These are phyloP conservation scores for Mariannaea elegans DNA, from an alignment of 2,329 filamentous ascomycete species.

Conservation along the genomic window DNA sequence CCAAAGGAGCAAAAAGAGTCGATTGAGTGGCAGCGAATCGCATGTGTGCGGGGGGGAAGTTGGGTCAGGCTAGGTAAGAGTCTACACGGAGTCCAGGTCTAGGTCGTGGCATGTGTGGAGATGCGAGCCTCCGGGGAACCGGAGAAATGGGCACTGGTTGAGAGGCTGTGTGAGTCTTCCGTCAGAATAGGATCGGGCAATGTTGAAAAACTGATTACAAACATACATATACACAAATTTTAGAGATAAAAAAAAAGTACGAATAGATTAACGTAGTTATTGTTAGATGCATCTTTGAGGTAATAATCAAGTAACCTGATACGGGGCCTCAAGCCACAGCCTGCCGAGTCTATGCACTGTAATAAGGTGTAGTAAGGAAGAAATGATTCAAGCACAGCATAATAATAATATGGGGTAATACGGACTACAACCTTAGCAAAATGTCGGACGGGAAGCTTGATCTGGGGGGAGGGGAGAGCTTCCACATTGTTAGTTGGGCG, in stretches of 20 bases:
- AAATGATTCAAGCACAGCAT: background rate
- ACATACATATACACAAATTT: too few relatives aligned
- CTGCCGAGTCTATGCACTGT: too few relatives aligned
- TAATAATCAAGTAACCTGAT: too few relatives aligned
- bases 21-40: background rate
- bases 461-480: background rate
- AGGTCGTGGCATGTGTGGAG: slow-evolving; percentile 11
- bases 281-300: too few relatives aligned
- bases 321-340: too few relatives aligned
- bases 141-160: slow-evolving; percentile 16
- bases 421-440: background rate
- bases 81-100: too few relatives aligned
- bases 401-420: background rate
- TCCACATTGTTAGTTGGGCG: background rate
- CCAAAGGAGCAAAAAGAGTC: background rate
- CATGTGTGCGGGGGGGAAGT: slow-evolving; percentile 2
- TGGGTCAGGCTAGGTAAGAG: background rate
- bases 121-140: slow-evolving; percentile 17
- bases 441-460: background rate
- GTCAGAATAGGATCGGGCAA: too few relatives aligned
- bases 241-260: too few relatives aligned
- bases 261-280: too few relatives aligned
- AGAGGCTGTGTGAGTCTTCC: slow-evolving; percentile 6
- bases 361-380: too few relatives aligned
- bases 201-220: too few relatives aligned